phyloP scores from a whole-genome alignment of 306 rosid species.

The Fagus crenata region DNA sequence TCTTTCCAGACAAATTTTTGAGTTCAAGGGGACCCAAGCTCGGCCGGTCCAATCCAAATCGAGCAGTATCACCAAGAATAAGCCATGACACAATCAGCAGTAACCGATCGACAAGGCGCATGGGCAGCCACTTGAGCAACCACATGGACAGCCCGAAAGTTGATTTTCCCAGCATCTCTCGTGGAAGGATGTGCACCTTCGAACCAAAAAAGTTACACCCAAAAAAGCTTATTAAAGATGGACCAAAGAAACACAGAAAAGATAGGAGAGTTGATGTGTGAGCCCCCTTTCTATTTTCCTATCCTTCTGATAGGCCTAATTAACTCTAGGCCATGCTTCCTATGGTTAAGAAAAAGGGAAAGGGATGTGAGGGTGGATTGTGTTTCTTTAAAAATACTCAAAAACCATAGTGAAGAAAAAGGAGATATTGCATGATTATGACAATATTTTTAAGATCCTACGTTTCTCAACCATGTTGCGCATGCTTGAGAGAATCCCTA shows the following conservation, averaged over 20 bases:
- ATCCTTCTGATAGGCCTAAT: conserved; percentile 31
- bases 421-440: neutral
- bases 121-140: conserved; percentile 94
- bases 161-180: conserved; percentile 98
- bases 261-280: conserved; percentile 27
- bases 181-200: conserved; percentile 96
- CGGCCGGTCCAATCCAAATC: conserved; percentile 86
- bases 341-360: neutral
- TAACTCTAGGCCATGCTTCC: conserved; percentile 37
- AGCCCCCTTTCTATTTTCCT: conserved; percentile 17
- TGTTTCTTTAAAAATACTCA: conserved; percentile 23
- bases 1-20: conserved; percentile 85
- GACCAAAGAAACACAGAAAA: conserved; percentile 24
- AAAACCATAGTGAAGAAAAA: conserved; percentile 5
- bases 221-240: conserved; percentile 5
- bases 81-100: conserved; percentile 70
- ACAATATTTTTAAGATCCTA: conserved; percentile 24
- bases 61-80: conserved; percentile 79
- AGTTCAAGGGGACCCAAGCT: conserved; percentile 85
- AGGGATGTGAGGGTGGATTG: neutral
- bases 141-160: conserved; percentile 99
- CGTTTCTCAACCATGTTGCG: conserved; percentile 45
- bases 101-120: conserved; percentile 68
- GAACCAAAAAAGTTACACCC: conserved; percentile 15
- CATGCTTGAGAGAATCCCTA: conserved; percentile 65